Percentiles rank a stretch among this genome's conserved stretches.
Evolutionary conservation across 768 basidiomycete genomes (phyloP).

Genomic region (Dentipellis fragilis): DNA sequence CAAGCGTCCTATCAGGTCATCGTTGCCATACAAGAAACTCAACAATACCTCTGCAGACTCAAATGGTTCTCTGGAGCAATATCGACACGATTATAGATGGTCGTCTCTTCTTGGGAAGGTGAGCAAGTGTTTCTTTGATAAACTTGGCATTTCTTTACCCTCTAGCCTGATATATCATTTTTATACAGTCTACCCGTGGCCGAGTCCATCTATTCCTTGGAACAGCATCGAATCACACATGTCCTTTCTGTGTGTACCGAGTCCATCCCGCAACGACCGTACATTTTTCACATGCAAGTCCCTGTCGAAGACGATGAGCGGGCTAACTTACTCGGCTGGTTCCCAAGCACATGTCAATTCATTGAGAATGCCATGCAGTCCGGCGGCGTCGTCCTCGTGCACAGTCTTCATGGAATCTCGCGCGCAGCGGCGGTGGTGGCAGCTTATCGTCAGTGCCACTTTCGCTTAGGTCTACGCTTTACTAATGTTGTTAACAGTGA

Average conservation of each 20-base stretch:
- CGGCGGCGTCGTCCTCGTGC: background rate
- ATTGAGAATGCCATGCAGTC: background rate
- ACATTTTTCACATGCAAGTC: background rate
- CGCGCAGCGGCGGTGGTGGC: background rate
- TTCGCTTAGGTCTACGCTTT: background rate
- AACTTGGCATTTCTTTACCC: too few relatives aligned
- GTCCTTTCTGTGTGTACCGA: background rate
- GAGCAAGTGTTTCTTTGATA: too few relatives aligned
- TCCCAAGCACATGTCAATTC: background rate
- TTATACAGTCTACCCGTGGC: background rate
- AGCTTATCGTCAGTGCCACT: background rate
- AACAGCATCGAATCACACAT: background rate
- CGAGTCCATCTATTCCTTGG: background rate
- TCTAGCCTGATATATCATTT: too few relatives aligned
- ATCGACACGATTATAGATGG: background rate
- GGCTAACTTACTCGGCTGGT: background rate
- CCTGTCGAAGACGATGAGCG: background rate
- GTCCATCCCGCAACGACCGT: background rate
- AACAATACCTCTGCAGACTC: background rate
- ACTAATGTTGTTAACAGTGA: background rate
- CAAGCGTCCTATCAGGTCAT: too few relatives aligned
- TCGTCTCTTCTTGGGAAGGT: background rate
- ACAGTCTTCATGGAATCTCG: background rate
- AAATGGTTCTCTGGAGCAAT: background rate
- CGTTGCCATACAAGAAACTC: too few relatives aligned